Base-by-base conservation (phyloP, 495 filamentous ascomycete species). In the Chlorociboria aeruginascens region DNA sequence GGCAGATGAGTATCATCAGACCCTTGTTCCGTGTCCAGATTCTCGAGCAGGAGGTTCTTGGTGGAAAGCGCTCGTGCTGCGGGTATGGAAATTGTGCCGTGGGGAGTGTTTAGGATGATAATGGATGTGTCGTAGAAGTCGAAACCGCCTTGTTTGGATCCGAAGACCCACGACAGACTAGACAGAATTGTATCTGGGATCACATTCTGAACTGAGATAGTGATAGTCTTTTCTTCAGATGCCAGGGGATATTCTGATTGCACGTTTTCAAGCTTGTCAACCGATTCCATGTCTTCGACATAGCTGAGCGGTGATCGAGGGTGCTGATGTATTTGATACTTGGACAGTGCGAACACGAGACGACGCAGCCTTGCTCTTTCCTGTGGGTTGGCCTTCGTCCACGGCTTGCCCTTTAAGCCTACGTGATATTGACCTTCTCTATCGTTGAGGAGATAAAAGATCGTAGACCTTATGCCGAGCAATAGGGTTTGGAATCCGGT, bases 401-500 rank as follows among this genome's bases (percentile, higher is more conserved):
- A 14, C 7, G 37, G 37, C 13, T n/a, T 40, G 10, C 37, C 9
- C 16, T 17, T 11, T 7, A 40, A 8, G 9, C 7, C 37, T 7
- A 14, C 37, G 16, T 8, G 37, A n/a, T 40, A 17, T 7, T 7
- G 10, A 40, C 16, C 7, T 11, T 40, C 37, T 8, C 10, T 32
- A 33, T 53, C 35, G 8, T 33, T 16, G 4, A 40, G 8, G 9
- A 39, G 3, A 20, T 48, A 17, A 25, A 10, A 48, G 20, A 40
- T 29, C 6, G 14, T 28, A 1, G 25, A 13, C n/a, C 46, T 6
- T 3, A 48, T 6, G 6, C 4, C 7, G 6, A 48, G n/a, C 46
- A 34, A 48, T 2, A 48, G 35, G 13, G 33, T 13, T 25, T 48
- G 46, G 30, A 48, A 48, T 3, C 35, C 20, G 17, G 14, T 48